Conservation (phyloP, 1,139 yeast genomes). For the Yamadazyma siamensis region DNA sequence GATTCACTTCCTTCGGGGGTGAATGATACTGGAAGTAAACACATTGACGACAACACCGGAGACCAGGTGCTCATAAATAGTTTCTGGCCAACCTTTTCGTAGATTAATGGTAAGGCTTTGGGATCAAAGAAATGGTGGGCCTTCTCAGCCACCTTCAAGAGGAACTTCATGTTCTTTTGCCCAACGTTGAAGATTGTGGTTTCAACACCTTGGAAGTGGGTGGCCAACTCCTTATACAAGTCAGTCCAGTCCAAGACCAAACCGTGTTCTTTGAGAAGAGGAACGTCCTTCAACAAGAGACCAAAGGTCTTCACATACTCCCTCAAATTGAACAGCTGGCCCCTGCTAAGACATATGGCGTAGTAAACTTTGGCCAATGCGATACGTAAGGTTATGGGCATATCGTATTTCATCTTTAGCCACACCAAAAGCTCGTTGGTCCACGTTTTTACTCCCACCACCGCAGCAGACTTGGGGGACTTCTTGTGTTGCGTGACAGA, state of each 20-base stretch:
- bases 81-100: slow-evolving; percentile 38
- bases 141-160: slow-evolving; percentile 44
- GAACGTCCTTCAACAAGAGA: slow-evolving; percentile 50
- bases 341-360: slow-evolving; percentile 69
- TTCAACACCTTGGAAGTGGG: slow-evolving; percentile 33
- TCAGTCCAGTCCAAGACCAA: slow-evolving; percentile 52
- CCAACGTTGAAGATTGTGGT: slow-evolving; percentile 30
- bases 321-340: slow-evolving; percentile 63
- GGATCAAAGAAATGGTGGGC: slow-evolving; percentile 45
- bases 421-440: slow-evolving; percentile 82
- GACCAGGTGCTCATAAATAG: slow-evolving; percentile 60
- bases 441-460: slow-evolving; percentile 79
- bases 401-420: slow-evolving; percentile 74
- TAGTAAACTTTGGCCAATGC: slow-evolving; percentile 69
- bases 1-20: slow-evolving; percentile 22
- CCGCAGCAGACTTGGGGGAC: slow-evolving; percentile 67
- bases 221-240: slow-evolving; percentile 35
- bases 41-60: slow-evolving; percentile 54
- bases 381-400: slow-evolving; percentile 67
- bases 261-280: slow-evolving; percentile 36
- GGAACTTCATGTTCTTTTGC: slow-evolving; percentile 40
- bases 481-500: slow-evolving; percentile 48
- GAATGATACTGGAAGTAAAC: slow-evolving; percentile 46
- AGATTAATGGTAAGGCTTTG: slow-evolving; percentile 35
- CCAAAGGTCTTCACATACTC: slow-evolving; percentile 67